Evolutionary conservation across 129 eudicot species (phyloP).

Genomic region (Ambrosia trifida): DNA sequence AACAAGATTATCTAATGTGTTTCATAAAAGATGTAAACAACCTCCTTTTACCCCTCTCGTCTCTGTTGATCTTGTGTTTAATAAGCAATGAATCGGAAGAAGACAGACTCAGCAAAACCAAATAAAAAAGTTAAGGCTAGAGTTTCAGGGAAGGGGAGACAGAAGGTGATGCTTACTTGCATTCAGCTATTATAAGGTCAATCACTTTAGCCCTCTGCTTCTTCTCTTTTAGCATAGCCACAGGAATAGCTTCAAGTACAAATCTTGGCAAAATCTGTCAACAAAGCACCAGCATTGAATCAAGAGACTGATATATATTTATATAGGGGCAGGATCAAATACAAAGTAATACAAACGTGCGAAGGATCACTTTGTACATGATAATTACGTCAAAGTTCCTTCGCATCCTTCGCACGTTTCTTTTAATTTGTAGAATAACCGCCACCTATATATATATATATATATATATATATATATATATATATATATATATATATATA

Average conservation of each 20-base stretch:
- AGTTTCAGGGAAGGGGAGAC: constrained; percentile 10
- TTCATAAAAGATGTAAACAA: constrained; percentile 7
- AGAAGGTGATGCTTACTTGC: constrained; percentile 62
- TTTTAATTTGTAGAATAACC: too few species aligned
- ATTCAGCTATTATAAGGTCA: constrained; percentile 68
- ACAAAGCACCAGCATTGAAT: constrained; percentile 1
- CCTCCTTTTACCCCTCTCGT: background rate
- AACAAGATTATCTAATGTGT: constrained; percentile 8
- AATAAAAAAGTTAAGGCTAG: background rate
- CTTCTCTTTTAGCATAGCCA: constrained; percentile 67
- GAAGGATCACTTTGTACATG: too few species aligned
- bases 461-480: too few species aligned
- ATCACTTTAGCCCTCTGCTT: constrained; percentile 69
- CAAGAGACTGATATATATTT: constrained; percentile 17
- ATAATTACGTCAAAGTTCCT: too few species aligned
- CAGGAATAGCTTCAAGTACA: constrained; percentile 83
- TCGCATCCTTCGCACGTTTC: too few species aligned
- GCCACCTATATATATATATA: too few species aligned
- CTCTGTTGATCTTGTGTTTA: constrained; percentile 5
- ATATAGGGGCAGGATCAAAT: too few species aligned
- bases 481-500: too few species aligned
- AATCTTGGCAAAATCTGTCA: constrained; percentile 83
- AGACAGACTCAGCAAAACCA: background rate
- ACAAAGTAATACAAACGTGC: too few species aligned
- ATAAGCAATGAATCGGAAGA: background rate